These are phyloP conservation scores for Ceratocystis papillata DNA, from an alignment of 2,329 filamentous ascomycete genomes.

Conservation along the genomic window DNA sequence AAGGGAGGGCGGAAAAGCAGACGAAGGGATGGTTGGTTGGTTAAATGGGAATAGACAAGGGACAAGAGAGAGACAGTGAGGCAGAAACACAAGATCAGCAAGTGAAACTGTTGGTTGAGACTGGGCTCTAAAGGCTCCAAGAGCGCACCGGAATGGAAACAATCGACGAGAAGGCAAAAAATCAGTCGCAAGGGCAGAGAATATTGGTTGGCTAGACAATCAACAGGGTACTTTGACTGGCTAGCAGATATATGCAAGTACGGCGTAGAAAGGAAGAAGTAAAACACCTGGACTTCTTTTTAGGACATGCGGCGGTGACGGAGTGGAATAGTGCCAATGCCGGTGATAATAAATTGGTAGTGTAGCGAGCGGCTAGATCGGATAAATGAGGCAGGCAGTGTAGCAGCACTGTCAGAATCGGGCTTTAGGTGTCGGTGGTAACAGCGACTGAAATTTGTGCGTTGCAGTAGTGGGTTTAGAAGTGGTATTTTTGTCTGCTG, in stretches of 20 bases:
- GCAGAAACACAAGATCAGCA: slow-evolving; percentile 14
- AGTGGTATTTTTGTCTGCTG: neutral
- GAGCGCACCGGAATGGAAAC: slow-evolving; percentile 7
- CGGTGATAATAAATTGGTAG: neutral
- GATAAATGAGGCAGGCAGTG: neutral
- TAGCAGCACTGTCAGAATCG: neutral
- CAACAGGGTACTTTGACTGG: neutral
- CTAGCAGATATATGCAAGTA: neutral
- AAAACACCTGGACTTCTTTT: neutral
- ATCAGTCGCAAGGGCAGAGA: neutral
- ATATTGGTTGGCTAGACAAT: neutral
- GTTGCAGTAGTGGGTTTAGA: neutral
- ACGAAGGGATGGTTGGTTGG: slow-evolving; percentile 2
- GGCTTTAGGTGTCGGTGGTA: neutral
- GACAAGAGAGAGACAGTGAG: slow-evolving; percentile 9
- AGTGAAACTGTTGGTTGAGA: slow-evolving; percentile 8
- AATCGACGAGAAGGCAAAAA: neutral
- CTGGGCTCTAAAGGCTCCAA: neutral
- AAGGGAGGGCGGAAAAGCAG: slow-evolving; percentile 7
- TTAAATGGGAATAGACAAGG: slow-evolving; percentile 12
- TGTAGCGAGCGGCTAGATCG: neutral
- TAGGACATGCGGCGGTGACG: neutral
- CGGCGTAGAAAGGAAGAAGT: neutral
- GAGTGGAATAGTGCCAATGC: neutral
- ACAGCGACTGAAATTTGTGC: neutral